phyloP scores from a whole-genome alignment of 257 asterid species.

The Nicotiana benthamiana region DNA sequence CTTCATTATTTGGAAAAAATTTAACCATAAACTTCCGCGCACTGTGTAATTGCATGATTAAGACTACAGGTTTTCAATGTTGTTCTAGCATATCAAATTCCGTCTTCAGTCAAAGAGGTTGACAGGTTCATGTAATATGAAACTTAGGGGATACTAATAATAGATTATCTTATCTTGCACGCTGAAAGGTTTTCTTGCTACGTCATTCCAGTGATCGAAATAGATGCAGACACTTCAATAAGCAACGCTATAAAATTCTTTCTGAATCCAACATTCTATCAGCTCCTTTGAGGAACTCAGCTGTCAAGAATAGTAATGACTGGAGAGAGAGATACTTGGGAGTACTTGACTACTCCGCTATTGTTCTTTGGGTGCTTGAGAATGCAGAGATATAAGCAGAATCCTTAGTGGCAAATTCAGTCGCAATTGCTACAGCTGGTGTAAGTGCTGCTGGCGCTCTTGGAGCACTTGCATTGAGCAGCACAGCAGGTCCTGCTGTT shows the following conservation, averaged over 20 bases:
- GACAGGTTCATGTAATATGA: background rate
- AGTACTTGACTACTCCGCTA: constrained; percentile 60
- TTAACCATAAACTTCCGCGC: no score
- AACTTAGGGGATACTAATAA: background rate
- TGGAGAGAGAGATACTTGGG: constrained; percentile 70
- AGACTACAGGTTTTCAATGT: no score
- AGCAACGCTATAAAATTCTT: constrained; percentile 55
- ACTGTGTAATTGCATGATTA: background rate
- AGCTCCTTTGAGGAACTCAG: constrained; percentile 62
- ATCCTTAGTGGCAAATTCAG: constrained; percentile 56
- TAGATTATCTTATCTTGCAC: background rate
- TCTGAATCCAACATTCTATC: constrained; percentile 72
- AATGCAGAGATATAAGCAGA: constrained; percentile 64
- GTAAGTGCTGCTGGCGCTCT: constrained; percentile 69
- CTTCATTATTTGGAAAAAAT: no score
- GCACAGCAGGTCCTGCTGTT: constrained; percentile 51
- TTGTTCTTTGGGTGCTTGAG: constrained; percentile 75
- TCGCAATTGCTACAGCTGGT: constrained; percentile 61
- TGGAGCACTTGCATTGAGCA: constrained; percentile 59
- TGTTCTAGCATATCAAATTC: no score
- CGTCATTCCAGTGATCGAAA: constrained; percentile 49
- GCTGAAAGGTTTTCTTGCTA: background rate
- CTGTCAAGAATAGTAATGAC: constrained; percentile 23
- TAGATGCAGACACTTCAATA: constrained; percentile 48
- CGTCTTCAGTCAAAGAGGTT: no score